These are phyloP conservation scores for Fragaria iinumae DNA, from an alignment of 306 rosid species.

Conservation along the genomic window DNA sequence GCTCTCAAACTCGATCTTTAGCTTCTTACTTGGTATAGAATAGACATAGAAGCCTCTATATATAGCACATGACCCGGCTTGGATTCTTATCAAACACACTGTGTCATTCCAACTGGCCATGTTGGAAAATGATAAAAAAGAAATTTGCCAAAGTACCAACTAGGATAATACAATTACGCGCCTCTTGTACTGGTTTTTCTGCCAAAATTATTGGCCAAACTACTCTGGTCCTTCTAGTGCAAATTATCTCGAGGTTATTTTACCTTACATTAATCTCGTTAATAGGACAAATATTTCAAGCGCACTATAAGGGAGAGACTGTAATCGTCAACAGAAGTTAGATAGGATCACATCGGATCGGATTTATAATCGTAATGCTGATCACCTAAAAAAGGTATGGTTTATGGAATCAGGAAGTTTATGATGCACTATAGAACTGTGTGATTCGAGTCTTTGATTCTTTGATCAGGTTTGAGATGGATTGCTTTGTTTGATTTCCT, in stretches of 20 bases:
- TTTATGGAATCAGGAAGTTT: no score
- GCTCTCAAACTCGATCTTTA: background rate
- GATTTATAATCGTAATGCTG: background rate
- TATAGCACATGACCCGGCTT: background rate
- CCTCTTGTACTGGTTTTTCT: constrained; percentile 6
- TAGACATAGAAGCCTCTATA: background rate
- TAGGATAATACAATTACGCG: constrained; percentile 1
- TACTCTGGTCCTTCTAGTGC: background rate
- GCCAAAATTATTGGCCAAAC: background rate
- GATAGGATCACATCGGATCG: background rate
- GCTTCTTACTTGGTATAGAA: background rate
- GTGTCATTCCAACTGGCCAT: constrained; percentile 24
- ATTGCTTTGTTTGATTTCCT: no score
- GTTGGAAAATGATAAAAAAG: constrained; percentile 3
- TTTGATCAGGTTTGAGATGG: no score
- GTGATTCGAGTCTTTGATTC: no score
- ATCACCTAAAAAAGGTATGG: background rate
- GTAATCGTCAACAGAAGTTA: background rate
- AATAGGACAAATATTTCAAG: background rate
- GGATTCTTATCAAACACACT: constrained; percentile 10
- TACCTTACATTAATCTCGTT: background rate
- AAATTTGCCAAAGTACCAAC: background rate
- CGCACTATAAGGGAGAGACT: background rate
- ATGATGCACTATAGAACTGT: no score
- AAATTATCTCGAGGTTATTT: background rate